phyloP scores from a whole-genome alignment of 371 early-diverging fungal species.

The Mucor ambiguus region DNA sequence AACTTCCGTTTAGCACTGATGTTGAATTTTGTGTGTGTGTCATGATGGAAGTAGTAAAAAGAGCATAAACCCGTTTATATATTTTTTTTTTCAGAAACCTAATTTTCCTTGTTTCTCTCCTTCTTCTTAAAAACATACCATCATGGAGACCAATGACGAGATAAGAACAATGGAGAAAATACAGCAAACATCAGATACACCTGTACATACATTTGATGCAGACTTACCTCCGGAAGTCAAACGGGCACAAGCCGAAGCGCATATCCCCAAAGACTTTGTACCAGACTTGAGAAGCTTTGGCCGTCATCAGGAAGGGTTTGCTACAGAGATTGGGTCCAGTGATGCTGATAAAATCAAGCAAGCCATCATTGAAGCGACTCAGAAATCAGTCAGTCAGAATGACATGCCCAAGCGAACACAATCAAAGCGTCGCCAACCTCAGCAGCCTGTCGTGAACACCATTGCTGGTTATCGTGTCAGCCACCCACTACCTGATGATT shows the following conservation, averaged over 20 bases:
- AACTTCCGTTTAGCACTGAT: neutral
- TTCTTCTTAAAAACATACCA: neutral
- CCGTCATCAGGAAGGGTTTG: slow-evolving; percentile 29
- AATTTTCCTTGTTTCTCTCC: neutral
- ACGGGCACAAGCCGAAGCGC: slow-evolving; percentile 7
- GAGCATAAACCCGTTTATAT: neutral
- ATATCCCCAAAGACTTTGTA: slow-evolving; percentile 19
- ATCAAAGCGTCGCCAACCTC: slow-evolving; percentile 1
- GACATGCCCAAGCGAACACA: neutral
- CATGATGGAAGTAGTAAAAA: neutral
- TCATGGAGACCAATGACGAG: neutral
- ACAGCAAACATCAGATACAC: slow-evolving; percentile 5
- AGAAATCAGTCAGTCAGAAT: slow-evolving; percentile 18
- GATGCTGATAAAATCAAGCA: slow-evolving; percentile 31
- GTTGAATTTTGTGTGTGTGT: neutral
- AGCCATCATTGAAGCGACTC: slow-evolving; percentile 24
- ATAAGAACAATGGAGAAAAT: neutral
- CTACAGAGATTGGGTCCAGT: slow-evolving; percentile 31
- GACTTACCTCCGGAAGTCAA: slow-evolving; percentile 25
- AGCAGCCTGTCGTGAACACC: slow-evolving; percentile 19
- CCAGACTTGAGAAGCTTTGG: slow-evolving; percentile 24
- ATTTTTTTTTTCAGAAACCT: neutral
- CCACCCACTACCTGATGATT: slow-evolving; percentile 25
- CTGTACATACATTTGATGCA: slow-evolving; percentile 20
- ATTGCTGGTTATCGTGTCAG: slow-evolving; percentile 31